Evolutionary conservation across 2,329 filamentous ascomycete genomes (phyloP), one percentile per base, ranked within the genome.

Genomic region (Aspergillus sp.): DNA sequence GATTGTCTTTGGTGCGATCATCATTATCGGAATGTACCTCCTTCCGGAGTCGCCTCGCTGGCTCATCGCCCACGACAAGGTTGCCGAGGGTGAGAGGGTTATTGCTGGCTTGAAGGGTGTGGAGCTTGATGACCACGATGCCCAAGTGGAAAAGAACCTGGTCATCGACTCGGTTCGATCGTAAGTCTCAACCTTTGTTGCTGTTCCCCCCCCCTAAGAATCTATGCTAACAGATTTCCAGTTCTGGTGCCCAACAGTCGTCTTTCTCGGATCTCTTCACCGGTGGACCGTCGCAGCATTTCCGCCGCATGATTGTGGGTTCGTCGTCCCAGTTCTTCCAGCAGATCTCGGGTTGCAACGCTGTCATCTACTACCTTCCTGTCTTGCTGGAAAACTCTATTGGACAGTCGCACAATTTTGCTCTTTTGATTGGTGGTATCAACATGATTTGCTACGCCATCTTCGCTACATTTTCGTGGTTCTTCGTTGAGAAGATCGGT

Each of bases 41-140:
- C 50, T 69, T 7, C 66, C 66, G 0, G 66, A 68, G 46, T 65
- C 63, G 1, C 66, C 65, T 5, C 56, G 65, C 12, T 71, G 61
- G 59, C 54, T 72, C 4, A 55, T 70, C 3, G 61, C 61, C 2
- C 58, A 62, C n/a, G 65, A 65, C 39, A 57, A 64, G 9, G 62
- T 69, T 33, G 63, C 61, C 48, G 73, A 65, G 48, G 74, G 59
- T 39, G 63, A 64, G 10, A 60, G 63, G 5, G 71, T 75, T 5
- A 68, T 75, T 33, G 68, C 72, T 3, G 71, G 69, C 7, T 67
- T 76, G 1, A 59, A 63, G 33, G 69, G 67, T 26, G 56, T 63
- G 9, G 43, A 74, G 36, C 48, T 73, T 2, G 73, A 42, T 7
- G 40, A 42, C 28, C 40, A 12, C 27, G 10, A 12, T n/a, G 5